phyloP scores from a whole-genome alignment of 1,284 basidiomycete species.

The Xerocomus nothofagi region DNA sequence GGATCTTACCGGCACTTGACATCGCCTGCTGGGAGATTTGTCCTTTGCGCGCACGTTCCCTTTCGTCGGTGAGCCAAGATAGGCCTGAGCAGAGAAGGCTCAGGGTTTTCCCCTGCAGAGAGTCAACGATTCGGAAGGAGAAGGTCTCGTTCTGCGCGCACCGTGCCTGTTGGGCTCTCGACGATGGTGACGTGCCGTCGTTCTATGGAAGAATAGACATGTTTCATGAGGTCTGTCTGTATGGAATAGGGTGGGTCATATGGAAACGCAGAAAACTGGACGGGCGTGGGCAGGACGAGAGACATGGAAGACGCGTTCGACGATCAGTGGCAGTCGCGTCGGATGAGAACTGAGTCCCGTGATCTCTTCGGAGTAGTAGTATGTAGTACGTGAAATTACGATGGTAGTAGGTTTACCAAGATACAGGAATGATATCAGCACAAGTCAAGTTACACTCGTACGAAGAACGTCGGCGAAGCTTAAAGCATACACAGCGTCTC shows the following conservation, averaged over 20 bases:
- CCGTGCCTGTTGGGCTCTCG: constrained; percentile 86
- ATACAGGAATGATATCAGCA: constrained; percentile 9
- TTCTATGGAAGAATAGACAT: constrained; percentile 84
- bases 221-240: constrained; percentile 87
- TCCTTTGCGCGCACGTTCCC: constrained; percentile 63
- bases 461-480: constrained; percentile 5
- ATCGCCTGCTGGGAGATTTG: constrained; percentile 44
- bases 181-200: constrained; percentile 73
- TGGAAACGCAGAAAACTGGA: constrained; percentile 73
- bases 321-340: constrained; percentile 7
- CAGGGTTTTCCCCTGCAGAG: constrained; percentile 76
- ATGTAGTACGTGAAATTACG: background rate
- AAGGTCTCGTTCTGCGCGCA: constrained; percentile 32
- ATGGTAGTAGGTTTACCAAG: background rate
- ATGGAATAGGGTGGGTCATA: constrained; percentile 84
- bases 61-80: constrained; percentile 78
- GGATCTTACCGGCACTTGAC: constrained; percentile 37
- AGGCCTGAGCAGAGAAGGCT: constrained; percentile 79
- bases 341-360: constrained; percentile 2
- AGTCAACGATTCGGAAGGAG: constrained; percentile 3
- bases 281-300: constrained; percentile 55
- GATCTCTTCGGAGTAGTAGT: constrained; percentile 1
- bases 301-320: background rate
- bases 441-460: constrained; percentile 12
- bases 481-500: constrained; percentile 23